Base-by-base conservation (phyloP, 2,329 filamentous ascomycete genomes). In the Cytospora paraplurivora region DNA sequence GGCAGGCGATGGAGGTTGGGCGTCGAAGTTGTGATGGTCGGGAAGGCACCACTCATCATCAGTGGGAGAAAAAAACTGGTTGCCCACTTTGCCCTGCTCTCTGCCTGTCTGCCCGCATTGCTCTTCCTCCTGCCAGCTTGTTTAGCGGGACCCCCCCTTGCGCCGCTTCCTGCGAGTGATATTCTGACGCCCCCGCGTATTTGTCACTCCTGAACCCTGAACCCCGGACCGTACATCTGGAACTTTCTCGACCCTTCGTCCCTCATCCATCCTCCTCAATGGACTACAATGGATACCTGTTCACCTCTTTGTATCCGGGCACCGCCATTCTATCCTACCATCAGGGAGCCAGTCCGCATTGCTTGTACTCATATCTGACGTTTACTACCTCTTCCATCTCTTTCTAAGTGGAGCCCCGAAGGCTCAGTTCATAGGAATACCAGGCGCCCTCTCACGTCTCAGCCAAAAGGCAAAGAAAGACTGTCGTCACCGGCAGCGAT, bases 61-160 rank as follows among this genome's bases (percentile, higher is more conserved):
- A 44, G 33, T 59, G 44, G 47, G 50, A 59, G 56, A 59, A 59
- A 61, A 61, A 62, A 56, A 56, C 59, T 50, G 53, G 52, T 56
- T 62, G 59, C 59, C 59, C 57, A 47, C 44, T 47, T 15, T 27
- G 44, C 34, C 47, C 47, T 41, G 47, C 57, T 41, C n/a, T n/a
- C n/a, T n/a, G n/a, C n/a, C n/a, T n/a, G n/a, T n/a, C 35, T 60
- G 52, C 51, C 52, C 33, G 41, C 59, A n/a, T 19, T 47, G 44
- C 44, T 47, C 44, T n/a, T 47, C 7, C 27, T 27, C 27, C 27
- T 47, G 44, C 44, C 44, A 47, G 44, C 44, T 47, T 47, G 44
- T 47, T 47, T 47, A 47, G 44, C 44, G 44, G 44, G 44, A 17
- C 17, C 44, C 44, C 44, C 27, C 27, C 27, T 47, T 47, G 44